Conservation (phyloP, 2,329 filamentous ascomycete genomes). For the Ramularia collo-cygni region DNA sequence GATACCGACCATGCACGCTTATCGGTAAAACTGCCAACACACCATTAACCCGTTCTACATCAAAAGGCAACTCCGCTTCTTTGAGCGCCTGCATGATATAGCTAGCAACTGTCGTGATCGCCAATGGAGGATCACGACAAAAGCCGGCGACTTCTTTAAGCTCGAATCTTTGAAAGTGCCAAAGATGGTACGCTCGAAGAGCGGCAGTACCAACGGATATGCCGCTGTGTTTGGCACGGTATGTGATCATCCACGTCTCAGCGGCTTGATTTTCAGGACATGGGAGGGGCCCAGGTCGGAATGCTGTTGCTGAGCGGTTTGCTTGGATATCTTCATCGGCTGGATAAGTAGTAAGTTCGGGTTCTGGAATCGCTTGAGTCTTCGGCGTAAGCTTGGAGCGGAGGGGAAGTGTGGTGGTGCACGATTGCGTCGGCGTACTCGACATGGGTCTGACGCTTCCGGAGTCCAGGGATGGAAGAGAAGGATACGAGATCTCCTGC, state of each 20-base stretch:
- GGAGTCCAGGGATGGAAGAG: background rate
- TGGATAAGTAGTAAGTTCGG: too few species aligned
- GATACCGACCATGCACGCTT: conserved; percentile 13
- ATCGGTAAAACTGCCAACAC: conserved; percentile 22
- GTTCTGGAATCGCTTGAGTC: too few species aligned
- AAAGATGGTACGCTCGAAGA: conserved; percentile 55
- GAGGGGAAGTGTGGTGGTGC: too few species aligned
- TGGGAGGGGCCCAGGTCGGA: background rate
- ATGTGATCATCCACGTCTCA: conserved; percentile 8
- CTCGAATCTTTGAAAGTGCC: conserved; percentile 50
- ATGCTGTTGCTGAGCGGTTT: too few species aligned
- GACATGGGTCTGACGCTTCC: too few species aligned
- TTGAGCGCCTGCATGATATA: conserved; percentile 55
- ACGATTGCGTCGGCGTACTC: too few species aligned
- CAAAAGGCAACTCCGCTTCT: conserved; percentile 46
- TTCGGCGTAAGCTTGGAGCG: too few species aligned
- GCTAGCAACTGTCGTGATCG: conserved; percentile 47
- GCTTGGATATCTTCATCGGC: too few species aligned
- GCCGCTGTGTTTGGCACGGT: conserved; percentile 5
- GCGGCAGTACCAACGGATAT: conserved; percentile 4
- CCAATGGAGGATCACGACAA: conserved; percentile 55
- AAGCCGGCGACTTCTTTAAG: conserved; percentile 47
- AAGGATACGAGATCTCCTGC: conserved; percentile 1
- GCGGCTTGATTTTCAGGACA: conserved; percentile 6
- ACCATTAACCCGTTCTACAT: conserved; percentile 26